phyloP scores from a whole-genome alignment of 805 yeast genomes.

The Limtongozyma cylindracea region DNA sequence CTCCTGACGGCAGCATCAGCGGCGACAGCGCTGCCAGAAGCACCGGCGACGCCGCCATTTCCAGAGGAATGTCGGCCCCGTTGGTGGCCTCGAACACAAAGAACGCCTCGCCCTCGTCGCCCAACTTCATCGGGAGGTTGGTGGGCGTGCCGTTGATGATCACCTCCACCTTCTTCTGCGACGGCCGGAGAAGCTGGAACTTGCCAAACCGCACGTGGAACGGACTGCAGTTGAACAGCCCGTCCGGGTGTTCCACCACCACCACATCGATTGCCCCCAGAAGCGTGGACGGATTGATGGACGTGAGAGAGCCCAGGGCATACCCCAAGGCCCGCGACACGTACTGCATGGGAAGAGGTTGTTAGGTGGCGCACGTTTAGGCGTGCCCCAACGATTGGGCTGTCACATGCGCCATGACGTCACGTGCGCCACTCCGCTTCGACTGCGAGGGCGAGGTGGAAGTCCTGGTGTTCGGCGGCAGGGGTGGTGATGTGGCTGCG shows the following conservation, averaged over 20 bases:
- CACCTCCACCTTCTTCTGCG: constrained; percentile 83
- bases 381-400: too few species aligned
- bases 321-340: constrained; percentile 89
- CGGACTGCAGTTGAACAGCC: constrained; percentile 70
- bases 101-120: constrained; percentile 96
- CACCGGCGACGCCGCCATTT: constrained; percentile 72
- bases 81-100: constrained; percentile 87
- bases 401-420: too few species aligned
- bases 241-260: constrained; percentile 75
- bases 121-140: constrained; percentile 82
- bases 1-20: constrained; percentile 8
- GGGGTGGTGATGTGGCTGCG: too few species aligned
- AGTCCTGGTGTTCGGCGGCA: too few species aligned
- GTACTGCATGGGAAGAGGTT: constrained; percentile 93
- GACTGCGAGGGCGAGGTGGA: too few species aligned
- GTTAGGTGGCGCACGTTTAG: too few species aligned
- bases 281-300: constrained; percentile 86
- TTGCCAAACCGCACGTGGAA: constrained; percentile 94
- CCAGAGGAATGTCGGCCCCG: constrained; percentile 56
- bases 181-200: constrained; percentile 76
- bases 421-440: too few species aligned
- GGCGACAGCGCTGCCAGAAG: constrained; percentile 47
- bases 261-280: constrained; percentile 95
- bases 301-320: constrained; percentile 91
- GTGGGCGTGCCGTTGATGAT: constrained; percentile 64